Base-by-base conservation (phyloP, 2,329 filamentous ascomycete genomes). In the Diplodia corticola region DNA sequence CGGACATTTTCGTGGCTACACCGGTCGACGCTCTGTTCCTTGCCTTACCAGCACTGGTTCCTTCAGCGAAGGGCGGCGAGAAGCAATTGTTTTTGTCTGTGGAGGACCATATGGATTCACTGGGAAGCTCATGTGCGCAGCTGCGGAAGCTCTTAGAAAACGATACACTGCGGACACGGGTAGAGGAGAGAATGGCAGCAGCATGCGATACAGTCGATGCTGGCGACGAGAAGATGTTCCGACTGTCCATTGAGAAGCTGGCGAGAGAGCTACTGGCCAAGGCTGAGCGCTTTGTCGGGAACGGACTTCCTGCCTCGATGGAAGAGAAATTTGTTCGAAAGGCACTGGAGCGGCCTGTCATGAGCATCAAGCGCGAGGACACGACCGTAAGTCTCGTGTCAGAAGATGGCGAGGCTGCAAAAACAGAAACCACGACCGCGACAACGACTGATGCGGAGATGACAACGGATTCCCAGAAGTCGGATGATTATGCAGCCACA, bases 21-120 rank as follows among this genome's bases (percentile, higher is more conserved):
- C 86, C 88, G 1, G 82, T 97, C 64, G 95, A 99, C 76, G 85
- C 91, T 5, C 74, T 97, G 3, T 98, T 98, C 79, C 82, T 98
- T 60, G 75, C 96, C 3, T 81, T 98, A 1, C 91, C 94, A 0
- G 85, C 88, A 4, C 83, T 98, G 1, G 79, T 81, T 1, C 77
- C 86, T 46, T 70, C 79, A 13, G 72, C 75, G 12, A 80, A 81
- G 26, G 80, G 83, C 55, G 77, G 81, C 2, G 74, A 79, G 48
- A 91, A 88, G 73, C 84, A 84, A 50, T 81, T 89, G 61, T 92
- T 92, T 70, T 81, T 92, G 15, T 85, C 87, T 0, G 81, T 87
- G 64, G 90, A 93, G 55, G 91, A 93, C 73, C 85, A 93, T 73
- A 80, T 93, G 54, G 90, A 93, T 68, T 81, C 80, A 6, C 80